These are phyloP conservation scores for Microstegium vimineum DNA, from an alignment of 176 grass and related monocot species.

Conservation along the genomic window DNA sequence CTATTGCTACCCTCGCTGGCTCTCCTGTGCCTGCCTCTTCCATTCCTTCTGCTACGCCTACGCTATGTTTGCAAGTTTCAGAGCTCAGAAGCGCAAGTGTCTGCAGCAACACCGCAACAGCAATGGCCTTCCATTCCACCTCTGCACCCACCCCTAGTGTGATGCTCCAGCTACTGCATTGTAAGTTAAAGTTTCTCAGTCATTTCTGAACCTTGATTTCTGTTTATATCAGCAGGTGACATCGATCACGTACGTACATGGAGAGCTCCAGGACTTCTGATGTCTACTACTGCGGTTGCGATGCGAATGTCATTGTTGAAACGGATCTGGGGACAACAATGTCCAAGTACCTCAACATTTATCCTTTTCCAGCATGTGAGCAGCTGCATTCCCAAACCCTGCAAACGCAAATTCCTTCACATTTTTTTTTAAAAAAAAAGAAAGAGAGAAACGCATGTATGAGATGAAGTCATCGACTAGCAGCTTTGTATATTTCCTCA, in stretches of 20 bases:
- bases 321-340: neutral
- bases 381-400: neutral
- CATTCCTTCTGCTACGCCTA: constrained; percentile 51
- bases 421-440: neutral
- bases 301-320: neutral
- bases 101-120: neutral
- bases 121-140: neutral
- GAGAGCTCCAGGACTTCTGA: neutral
- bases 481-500: neutral
- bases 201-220: neutral
- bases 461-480: neutral
- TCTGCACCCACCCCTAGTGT: no score
- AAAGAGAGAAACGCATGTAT: neutral
- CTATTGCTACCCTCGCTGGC: neutral
- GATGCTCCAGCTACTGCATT: no score
- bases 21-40: constrained; percentile 71
- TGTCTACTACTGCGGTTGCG: no score
- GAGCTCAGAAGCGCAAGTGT: neutral
- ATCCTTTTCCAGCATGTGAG: neutral
- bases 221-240: neutral
- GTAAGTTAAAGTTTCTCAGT: neutral
- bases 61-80: neutral
- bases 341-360: neutral
- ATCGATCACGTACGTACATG: no score
- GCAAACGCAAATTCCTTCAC: neutral